A percentile compares a stretch with the other conserved stretches of the same genome.
phyloP scores from a whole-genome alignment of 2,329 filamentous ascomycete genomes.

The Monosporascus ibericus region DNA sequence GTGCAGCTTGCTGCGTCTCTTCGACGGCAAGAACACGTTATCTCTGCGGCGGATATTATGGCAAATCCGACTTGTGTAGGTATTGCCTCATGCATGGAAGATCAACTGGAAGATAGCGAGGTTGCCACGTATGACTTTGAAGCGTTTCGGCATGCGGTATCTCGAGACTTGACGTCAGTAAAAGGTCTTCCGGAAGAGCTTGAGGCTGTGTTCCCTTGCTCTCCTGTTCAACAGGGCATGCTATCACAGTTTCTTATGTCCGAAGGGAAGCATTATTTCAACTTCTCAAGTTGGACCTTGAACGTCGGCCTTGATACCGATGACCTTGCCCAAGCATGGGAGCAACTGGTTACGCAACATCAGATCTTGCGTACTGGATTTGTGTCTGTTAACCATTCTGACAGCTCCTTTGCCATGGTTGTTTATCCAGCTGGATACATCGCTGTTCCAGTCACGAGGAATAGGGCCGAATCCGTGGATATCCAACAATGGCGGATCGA shows the following conservation, averaged over 20 bases:
- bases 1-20: conserved; percentile 68
- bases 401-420: conserved; percentile 69
- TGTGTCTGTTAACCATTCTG: conserved; percentile 50
- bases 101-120: neutral
- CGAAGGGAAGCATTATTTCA: conserved; percentile 66
- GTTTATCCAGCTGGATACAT: conserved; percentile 37
- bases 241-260: conserved; percentile 67
- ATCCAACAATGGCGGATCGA: conserved; percentile 32
- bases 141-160: conserved; percentile 30
- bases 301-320: conserved; percentile 29
- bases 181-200: conserved; percentile 28
- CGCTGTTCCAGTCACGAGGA: conserved; percentile 13
- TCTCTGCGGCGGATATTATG: conserved; percentile 70
- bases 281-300: conserved; percentile 56
- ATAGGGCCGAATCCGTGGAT: conserved; percentile 19
- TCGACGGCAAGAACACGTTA: conserved; percentile 47
- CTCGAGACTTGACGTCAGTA: conserved; percentile 19
- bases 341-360: conserved; percentile 43
- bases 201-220: conserved; percentile 67
- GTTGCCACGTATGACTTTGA: conserved; percentile 31
- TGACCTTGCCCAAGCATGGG: conserved; percentile 54
- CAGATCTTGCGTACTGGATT: conserved; percentile 77
- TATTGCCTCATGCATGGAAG: conserved; percentile 16
- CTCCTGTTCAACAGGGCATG: conserved; percentile 73
- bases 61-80: conserved; percentile 46